Percentiles rank a stretch among this genome's conserved stretches.
phyloP scores from a whole-genome alignment of 2,329 filamentous ascomycete genomes.

The Sordariomycetes sp. region DNA sequence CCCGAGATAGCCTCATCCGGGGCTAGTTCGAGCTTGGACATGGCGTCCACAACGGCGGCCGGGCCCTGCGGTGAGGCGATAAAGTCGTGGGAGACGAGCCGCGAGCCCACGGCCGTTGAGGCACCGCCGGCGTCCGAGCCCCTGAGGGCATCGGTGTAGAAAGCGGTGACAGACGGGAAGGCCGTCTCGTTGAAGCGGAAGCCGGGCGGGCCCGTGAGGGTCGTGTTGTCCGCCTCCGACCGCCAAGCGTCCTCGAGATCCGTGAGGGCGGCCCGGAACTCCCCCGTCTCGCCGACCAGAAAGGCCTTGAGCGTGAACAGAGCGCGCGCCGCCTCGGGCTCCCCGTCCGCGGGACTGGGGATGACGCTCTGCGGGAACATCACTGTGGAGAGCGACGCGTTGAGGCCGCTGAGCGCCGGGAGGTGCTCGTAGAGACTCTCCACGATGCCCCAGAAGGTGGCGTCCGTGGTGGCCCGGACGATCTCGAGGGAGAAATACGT shows the following conservation, averaged over 20 bases:
- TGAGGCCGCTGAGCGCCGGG: slow-evolving; percentile 33
- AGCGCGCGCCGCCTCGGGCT: background rate
- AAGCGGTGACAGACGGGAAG: slow-evolving; percentile 14
- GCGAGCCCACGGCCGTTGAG: slow-evolving; percentile 15
- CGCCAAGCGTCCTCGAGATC: slow-evolving; percentile 4
- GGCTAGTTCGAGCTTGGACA: slow-evolving; percentile 14
- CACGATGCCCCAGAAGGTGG: background rate
- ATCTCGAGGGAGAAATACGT: slow-evolving; percentile 1
- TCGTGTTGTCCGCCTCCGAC: slow-evolving; percentile 20
- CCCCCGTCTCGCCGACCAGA: background rate
- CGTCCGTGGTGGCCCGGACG: background rate
- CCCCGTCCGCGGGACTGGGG: background rate
- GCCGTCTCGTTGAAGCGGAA: slow-evolving; percentile 38
- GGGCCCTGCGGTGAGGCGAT: slow-evolving; percentile 21
- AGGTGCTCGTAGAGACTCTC: slow-evolving; percentile 7
- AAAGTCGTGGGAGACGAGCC: slow-evolving; percentile 18
- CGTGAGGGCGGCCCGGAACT: background rate
- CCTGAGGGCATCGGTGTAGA: background rate
- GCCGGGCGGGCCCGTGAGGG: slow-evolving; percentile 27
- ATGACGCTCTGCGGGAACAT: background rate
- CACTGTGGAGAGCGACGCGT: slow-evolving; percentile 12
- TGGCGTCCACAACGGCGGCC: slow-evolving; percentile 20
- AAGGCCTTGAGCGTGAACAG: background rate
- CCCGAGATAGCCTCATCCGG: slow-evolving; percentile 11
- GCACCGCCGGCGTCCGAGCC: background rate